Conservation (phyloP, 805 yeast genomes). For the Candida saitoana region DNA sequence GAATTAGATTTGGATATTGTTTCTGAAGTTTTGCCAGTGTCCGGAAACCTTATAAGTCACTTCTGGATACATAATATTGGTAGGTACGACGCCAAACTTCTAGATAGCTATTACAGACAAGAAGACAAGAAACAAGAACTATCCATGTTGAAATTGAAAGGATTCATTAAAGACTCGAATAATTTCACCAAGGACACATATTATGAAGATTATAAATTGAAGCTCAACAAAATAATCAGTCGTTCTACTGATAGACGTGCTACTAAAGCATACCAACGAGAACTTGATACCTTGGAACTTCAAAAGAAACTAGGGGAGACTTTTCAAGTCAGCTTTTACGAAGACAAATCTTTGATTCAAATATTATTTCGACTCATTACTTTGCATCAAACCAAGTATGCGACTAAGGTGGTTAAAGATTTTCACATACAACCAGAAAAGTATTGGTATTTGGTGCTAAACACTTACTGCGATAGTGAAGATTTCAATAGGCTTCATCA, state of each 20-base stretch:
- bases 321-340: conserved; percentile 27
- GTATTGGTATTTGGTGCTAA: conserved; percentile 32
- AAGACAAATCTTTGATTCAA: conserved; percentile 21
- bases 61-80: conserved; percentile 35
- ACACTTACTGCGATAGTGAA: conserved; percentile 21
- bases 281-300: conserved; percentile 29
- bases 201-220: conserved; percentile 21
- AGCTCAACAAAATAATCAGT: conserved; percentile 18
- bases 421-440: conserved; percentile 28
- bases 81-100: conserved; percentile 15
- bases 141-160: conserved; percentile 14
- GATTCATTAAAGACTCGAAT: conserved; percentile 14
- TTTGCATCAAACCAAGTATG: conserved; percentile 37
- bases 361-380: conserved; percentile 25
- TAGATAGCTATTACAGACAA: conserved; percentile 27
- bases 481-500: conserved; percentile 34
- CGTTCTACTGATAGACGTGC: conserved; percentile 18
- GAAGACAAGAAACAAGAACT: conserved; percentile 26
- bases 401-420: conserved; percentile 26
- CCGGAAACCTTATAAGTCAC: conserved; percentile 36
- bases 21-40: conserved; percentile 24
- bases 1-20: conserved; percentile 11
- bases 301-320: conserved; percentile 30
- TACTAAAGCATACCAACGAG: conserved; percentile 21
- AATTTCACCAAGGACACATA: conserved; percentile 13